Evolutionary conservation across 306 rosid species (phyloP), one percentile per base, ranked within the genome.

Genomic region (Gastrolobium villosum): DNA sequence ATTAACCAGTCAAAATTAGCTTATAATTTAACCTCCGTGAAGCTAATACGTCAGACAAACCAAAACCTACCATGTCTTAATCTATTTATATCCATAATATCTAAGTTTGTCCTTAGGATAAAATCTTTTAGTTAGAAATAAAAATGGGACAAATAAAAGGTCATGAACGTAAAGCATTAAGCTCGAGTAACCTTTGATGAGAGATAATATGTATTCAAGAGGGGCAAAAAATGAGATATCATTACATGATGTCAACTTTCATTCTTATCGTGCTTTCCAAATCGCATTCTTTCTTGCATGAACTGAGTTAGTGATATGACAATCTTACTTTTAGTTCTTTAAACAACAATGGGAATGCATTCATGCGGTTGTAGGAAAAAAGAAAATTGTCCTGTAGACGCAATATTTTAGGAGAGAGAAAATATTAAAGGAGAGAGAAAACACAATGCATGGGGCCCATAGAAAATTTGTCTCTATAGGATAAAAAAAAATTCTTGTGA

Each of bases 291-390:
- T 7, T 41, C n/a, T 72, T 56, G 10, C 69, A 56, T 28, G 40
- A 48, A 2, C 8, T 57, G 30, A 43, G 44, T 69, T 30, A 5
- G 78, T 46, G 62, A 10, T 6, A 45, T 32, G 57, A 20, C 59
- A 71, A 39, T 63, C 78, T 40, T 52, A 62, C 10, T 59, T 43
- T 39, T 10, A 48, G 13, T 41, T 71, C 39, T 15, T 72, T 7
- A 15, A 5, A 41, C 48, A 41, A 35, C 50, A 66, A 79, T 49
- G 53, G 34, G 49, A n/a, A n/a, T n/a, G n/a, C n/a, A n/a, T n/a
- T n/a, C n/a, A n/a, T n/a, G n/a, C n/a, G n/a, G n/a, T n/a, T n/a
- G n/a, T n/a, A n/a, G n/a, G n/a, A n/a, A n/a, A n/a, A n/a, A n/a
- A n/a, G n/a, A n/a, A n/a, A n/a, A n/a, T n/a, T n/a, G n/a, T n/a